These are phyloP conservation scores for Bipolaris gigantea DNA, from an alignment of 2,329 filamentous ascomycete genomes.

Conservation along the genomic window DNA sequence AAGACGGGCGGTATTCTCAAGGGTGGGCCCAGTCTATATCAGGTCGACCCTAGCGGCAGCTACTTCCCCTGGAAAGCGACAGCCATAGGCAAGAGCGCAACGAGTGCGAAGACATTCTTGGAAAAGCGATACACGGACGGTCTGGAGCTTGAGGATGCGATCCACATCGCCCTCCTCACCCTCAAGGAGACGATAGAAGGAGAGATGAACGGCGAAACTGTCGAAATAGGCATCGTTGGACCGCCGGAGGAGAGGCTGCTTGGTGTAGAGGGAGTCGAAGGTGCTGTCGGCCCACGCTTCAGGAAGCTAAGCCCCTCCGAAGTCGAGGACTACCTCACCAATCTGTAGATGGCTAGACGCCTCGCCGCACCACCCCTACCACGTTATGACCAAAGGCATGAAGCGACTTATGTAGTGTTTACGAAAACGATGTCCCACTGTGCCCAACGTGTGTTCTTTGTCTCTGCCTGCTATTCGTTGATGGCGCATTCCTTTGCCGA, in stretches of 20 bases:
- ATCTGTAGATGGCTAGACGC: conserved; percentile 66
- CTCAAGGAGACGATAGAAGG: conserved; percentile 99
- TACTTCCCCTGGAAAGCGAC: conserved; percentile 99
- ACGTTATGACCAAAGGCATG: conserved; percentile 14
- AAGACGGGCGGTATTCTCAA: conserved; percentile 97
- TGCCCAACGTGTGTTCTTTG: neutral
- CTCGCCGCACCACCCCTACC: neutral
- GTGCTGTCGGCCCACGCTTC: conserved; percentile 82
- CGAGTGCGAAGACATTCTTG: conserved; percentile 97
- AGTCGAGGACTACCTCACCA: conserved; percentile 99
- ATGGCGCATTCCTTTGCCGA: neutral
- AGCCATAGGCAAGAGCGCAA: conserved; percentile 97
- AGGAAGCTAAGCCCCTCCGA: conserved; percentile 95
- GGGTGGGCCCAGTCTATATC: conserved; percentile 95
- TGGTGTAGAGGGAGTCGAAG: conserved; percentile 86
- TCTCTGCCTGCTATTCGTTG: neutral
- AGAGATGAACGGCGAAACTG: conserved; percentile 98
- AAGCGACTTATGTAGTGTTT: conserved; percentile 26
- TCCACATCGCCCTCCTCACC: conserved; percentile 95
- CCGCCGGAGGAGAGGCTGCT: conserved; percentile 91
- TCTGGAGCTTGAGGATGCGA: conserved; percentile 94
- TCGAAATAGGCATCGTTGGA: conserved; percentile 97
- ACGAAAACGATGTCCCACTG: conserved; percentile 26
- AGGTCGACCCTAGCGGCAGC: conserved; percentile 97
- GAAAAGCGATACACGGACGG: conserved; percentile 99